Percentiles rank a stretch among this genome's conserved stretches.
These are phyloP conservation scores for Fusarium sublunatum DNA, from an alignment of 2,329 filamentous ascomycete genomes.

Conservation along the genomic window DNA sequence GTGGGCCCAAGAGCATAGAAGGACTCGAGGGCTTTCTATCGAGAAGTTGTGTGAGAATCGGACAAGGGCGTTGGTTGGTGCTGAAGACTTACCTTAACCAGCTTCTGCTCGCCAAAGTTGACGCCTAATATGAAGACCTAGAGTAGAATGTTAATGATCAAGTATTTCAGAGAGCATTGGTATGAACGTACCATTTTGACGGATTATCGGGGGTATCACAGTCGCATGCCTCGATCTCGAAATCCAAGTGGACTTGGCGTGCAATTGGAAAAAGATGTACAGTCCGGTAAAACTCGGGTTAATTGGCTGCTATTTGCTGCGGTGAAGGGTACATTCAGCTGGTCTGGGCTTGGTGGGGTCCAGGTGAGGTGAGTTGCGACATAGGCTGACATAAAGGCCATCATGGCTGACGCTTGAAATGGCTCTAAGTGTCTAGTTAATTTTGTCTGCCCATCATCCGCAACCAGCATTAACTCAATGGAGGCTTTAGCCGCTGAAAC, in stretches of 20 bases:
- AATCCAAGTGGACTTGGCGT: slow-evolving; percentile 17
- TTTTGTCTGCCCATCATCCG: slow-evolving; percentile 3
- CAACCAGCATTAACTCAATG: slow-evolving; percentile 5
- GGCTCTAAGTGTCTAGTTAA: not conserved
- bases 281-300: slow-evolving; percentile 47
- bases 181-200: slow-evolving; percentile 40
- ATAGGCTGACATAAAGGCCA: slow-evolving; percentile 15
- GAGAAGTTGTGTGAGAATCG: slow-evolving; percentile 20
- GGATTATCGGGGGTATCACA: slow-evolving; percentile 34
- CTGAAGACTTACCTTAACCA: slow-evolving; percentile 77
- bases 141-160: not conserved
- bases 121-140: slow-evolving; percentile 87
- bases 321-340: slow-evolving; percentile 1
- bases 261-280: slow-evolving; percentile 37
- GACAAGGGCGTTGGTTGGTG: slow-evolving; percentile 1
- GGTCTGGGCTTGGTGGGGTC: not conserved
- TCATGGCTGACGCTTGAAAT: not conserved
- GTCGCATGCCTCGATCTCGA: slow-evolving; percentile 40
- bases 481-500: slow-evolving; percentile 40
- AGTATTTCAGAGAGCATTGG: not conserved
- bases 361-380: slow-evolving; percentile 8
- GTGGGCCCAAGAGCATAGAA: slow-evolving; percentile 88
- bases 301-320: slow-evolving; percentile 21
- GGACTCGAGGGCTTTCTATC: slow-evolving; percentile 76
- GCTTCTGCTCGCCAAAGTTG: slow-evolving; percentile 84